These are phyloP conservation scores for Komagataella kurtzmanii DNA, from an alignment of 805 yeast species.

Conservation along the genomic window DNA sequence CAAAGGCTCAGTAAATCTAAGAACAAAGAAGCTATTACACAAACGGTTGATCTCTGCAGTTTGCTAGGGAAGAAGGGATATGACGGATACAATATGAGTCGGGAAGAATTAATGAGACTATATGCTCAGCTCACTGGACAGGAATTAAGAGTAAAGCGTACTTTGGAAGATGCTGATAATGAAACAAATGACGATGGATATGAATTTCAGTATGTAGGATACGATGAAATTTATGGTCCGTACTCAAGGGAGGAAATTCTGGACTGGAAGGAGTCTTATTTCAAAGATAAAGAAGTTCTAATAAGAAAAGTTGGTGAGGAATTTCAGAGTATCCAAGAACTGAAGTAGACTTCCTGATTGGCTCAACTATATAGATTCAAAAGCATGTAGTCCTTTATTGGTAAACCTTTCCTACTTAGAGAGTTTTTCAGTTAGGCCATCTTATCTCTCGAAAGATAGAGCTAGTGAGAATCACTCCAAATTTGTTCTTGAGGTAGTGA, in stretches of 20 bases:
- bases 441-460: not conserved
- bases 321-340: not conserved
- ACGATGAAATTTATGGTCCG: conserved; percentile 31
- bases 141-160: conserved; percentile 9
- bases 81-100: conserved; percentile 36
- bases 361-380: not conserved
- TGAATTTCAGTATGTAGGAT: conserved; percentile 35
- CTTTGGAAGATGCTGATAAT: conserved; percentile 4
- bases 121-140: conserved; percentile 30
- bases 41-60: conserved; percentile 36
- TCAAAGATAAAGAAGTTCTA: conserved; percentile 26
- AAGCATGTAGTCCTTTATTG: not conserved
- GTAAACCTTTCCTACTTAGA: not conserved
- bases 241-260: conserved; percentile 40
- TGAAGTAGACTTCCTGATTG: not conserved
- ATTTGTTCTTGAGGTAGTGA: not conserved
- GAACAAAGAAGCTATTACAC: conserved; percentile 16
- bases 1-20: conserved; percentile 20
- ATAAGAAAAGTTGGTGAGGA: conserved; percentile 21
- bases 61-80: conserved; percentile 25
- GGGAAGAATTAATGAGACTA: conserved; percentile 40
- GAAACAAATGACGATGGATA: conserved; percentile 17
- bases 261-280: conserved; percentile 37
- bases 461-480: not conserved
- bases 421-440: not conserved